Percentiles rank a stretch among this genome's conserved stretches.
phyloP scores from a whole-genome alignment of 2,329 filamentous ascomycete species.

The Colletotrichum brevisporum region DNA sequence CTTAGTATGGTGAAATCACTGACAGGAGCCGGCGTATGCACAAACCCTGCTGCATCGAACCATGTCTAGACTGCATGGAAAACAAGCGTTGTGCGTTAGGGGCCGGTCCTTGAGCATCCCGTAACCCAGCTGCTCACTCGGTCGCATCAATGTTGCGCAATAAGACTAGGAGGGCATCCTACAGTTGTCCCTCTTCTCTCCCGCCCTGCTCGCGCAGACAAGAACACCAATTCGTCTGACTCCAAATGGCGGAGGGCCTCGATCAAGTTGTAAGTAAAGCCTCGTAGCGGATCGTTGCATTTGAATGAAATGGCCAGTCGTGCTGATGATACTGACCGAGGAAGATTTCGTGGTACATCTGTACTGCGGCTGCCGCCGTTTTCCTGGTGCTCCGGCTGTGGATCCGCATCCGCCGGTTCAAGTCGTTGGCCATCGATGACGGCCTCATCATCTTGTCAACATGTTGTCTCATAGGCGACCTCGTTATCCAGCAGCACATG shows the following conservation, averaged over 20 bases:
- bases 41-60: constrained; percentile 19
- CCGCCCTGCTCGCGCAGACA: constrained; percentile 12
- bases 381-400: constrained; percentile 49
- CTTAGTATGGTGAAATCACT: neutral
- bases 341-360: constrained; percentile 43
- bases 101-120: neutral
- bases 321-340: neutral
- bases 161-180: constrained; percentile 31
- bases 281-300: neutral
- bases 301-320: neutral
- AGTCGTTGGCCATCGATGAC: constrained; percentile 48
- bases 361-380: constrained; percentile 42
- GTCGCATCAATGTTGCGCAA: constrained; percentile 9
- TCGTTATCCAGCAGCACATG: constrained; percentile 49
- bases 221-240: neutral
- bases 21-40: constrained; percentile 7
- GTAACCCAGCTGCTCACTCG: constrained; percentile 11
- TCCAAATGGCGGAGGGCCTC: constrained; percentile 32
- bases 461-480: constrained; percentile 49
- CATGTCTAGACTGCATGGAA: constrained; percentile 16
- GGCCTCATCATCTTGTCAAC: constrained; percentile 48
- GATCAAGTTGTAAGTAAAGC: constrained; percentile 31
- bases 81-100: constrained; percentile 21
- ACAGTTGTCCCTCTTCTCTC: constrained; percentile 1
- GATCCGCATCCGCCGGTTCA: constrained; percentile 47